Conservation (phyloP, 257 asterid species). For the Fraxinus americana region DNA sequence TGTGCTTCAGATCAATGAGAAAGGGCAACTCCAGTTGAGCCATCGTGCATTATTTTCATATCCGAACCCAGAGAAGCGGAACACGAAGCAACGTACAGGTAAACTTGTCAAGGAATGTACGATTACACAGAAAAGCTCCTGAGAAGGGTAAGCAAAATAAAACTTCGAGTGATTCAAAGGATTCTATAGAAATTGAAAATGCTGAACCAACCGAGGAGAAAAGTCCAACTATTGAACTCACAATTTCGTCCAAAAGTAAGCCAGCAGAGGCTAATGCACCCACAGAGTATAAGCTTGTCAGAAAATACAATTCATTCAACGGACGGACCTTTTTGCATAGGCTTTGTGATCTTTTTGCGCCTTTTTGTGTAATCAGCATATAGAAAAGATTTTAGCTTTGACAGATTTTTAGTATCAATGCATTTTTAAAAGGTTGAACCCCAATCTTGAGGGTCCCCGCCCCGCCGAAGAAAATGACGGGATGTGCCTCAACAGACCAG, state of each 20-base stretch:
- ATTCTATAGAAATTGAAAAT: constrained; percentile 35
- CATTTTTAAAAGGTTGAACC: too few relatives aligned
- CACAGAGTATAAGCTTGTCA: constrained; percentile 45
- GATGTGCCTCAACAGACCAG: too few relatives aligned
- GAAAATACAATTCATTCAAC: constrained; percentile 45
- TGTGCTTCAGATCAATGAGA: constrained; percentile 73
- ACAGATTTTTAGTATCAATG: too few relatives aligned
- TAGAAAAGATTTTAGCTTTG: too few relatives aligned
- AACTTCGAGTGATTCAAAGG: constrained; percentile 29
- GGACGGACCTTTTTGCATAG: constrained; percentile 25
- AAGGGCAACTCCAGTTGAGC: constrained; percentile 93
- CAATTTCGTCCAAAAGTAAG: constrained; percentile 26
- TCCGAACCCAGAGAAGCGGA: constrained; percentile 48
- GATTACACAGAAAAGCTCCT: constrained; percentile 34
- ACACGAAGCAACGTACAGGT: constrained; percentile 42
- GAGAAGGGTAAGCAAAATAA: constrained; percentile 50
- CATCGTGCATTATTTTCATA: constrained; percentile 95
- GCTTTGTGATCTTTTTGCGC: too few relatives aligned
- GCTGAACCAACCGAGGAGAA: constrained; percentile 31
- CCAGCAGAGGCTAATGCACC: constrained; percentile 25
- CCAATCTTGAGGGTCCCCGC: too few relatives aligned
- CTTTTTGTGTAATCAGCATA: too few relatives aligned
- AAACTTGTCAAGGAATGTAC: constrained; percentile 37
- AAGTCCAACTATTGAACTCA: constrained; percentile 18
- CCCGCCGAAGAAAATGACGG: too few relatives aligned